Conservation (phyloP, 352 stramenopile genomes). For the Phytophthora uliginosa region DNA sequence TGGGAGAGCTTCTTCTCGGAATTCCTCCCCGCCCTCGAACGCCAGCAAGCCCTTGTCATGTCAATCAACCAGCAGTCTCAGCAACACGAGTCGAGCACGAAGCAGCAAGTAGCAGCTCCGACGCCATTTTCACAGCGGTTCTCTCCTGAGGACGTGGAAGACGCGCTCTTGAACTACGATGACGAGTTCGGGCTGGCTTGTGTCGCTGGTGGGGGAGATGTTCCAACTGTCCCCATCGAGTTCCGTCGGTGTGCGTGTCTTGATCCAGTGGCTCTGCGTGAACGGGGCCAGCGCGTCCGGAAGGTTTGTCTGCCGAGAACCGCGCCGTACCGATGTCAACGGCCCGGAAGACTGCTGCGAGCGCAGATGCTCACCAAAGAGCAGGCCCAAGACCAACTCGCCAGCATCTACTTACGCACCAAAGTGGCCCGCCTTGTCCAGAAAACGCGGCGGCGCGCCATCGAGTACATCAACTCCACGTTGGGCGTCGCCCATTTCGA, state of each 20-base stretch:
- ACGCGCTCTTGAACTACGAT: constrained; percentile 64
- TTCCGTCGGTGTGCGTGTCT: constrained; percentile 69
- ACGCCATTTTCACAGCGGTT: constrained; percentile 42
- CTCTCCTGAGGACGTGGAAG: constrained; percentile 54
- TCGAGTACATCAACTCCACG: constrained; percentile 74
- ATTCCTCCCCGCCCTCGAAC: constrained; percentile 54
- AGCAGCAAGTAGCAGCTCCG: neutral
- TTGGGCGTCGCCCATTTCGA: constrained; percentile 64
- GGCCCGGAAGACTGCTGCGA: constrained; percentile 55
- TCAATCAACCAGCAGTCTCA: neutral
- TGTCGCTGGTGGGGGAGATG: constrained; percentile 26
- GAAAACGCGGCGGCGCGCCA: constrained; percentile 67
- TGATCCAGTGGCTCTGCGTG: constrained; percentile 38
- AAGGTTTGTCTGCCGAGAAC: constrained; percentile 59
- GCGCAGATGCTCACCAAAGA: constrained; percentile 74
- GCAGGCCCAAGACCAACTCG: constrained; percentile 73
- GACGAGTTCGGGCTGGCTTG: constrained; percentile 60
- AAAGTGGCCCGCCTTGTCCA: constrained; percentile 60
- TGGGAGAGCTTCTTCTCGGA: constrained; percentile 64
- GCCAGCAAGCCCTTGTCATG: constrained; percentile 18
- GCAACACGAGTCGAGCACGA: neutral
- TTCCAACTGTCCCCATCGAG: constrained; percentile 22
- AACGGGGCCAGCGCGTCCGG: constrained; percentile 38
- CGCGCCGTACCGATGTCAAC: constrained; percentile 56
- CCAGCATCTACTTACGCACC: constrained; percentile 56